Base-by-base conservation (phyloP, 441 rosid genomes). In the Cnidoscolus chayamansa region DNA sequence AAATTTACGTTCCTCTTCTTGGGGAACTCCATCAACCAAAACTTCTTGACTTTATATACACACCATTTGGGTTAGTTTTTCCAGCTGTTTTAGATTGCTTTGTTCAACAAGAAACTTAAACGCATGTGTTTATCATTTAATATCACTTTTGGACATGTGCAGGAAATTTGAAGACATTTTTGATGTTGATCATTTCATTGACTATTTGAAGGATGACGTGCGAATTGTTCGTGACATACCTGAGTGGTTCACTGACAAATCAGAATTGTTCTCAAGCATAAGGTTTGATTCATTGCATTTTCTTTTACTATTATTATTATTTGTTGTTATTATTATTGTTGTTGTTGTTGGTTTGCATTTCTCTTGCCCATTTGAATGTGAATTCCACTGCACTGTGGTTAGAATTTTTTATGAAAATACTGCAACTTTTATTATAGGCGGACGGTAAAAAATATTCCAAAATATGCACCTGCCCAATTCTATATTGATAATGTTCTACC, bases 391-490 rank as follows among this genome's bases (percentile, higher is more conserved):
- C 65, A 49, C 58, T 35, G 48, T 48, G 31, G n/a, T 54, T 62
- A 8, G 63, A 37, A 56, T 65, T 68, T 61, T 74, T 76, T 54
- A 55, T 57, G 45, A 53, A 70, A 56, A n/a, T 57, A 35, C 67
- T 63, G 71, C 20, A 17, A 58, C 30, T 50, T 83, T 47, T 77
- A 67, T 77, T 73, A 72, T 76, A 95, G 99, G 72, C 92, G 98
- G 73, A 95, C 98, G 8, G 99, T 95, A 65, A 95, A 95, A 86
- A 95, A 95, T 81, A 95, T 95, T 80, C 99, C 99, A 47, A 95
- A 95, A 72, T 95, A 95, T 82, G 98, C 98, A 63, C 90, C 98
- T 31, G 97, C 98, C 1, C 94, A 95, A 49, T 95, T 95, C 80
- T 95, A 95, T 76, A 89, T 93, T 19, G 99, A 93, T 81, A 95